Evolutionary conservation across 352 stramenopile genomes (phyloP).

Genomic region (Globisporangium heterothallicum): DNA sequence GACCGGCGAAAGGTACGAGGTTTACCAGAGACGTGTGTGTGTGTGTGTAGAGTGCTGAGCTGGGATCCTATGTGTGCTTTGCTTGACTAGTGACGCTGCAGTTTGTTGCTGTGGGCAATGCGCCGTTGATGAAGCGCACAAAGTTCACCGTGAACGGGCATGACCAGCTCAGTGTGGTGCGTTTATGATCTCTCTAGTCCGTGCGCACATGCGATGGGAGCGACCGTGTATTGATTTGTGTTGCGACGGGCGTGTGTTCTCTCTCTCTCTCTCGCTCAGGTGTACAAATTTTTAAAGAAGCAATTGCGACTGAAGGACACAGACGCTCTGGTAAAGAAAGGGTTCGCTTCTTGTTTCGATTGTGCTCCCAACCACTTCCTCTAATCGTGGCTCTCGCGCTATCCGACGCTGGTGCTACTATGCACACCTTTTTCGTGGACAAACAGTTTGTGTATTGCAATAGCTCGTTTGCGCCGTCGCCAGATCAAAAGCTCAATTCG

Average conservation of each 20-base stretch:
- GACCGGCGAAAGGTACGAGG: slow-evolving; percentile 13
- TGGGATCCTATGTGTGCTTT: not conserved
- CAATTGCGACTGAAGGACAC: slow-evolving; percentile 72
- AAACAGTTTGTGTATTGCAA: slow-evolving; percentile 90
- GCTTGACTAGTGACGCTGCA: slow-evolving; percentile 68
- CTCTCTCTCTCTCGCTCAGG: slow-evolving; percentile 18
- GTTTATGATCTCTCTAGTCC: slow-evolving; percentile 1
- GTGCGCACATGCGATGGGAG: not conserved
- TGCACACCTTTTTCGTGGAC: not conserved
- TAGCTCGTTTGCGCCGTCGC: slow-evolving; percentile 79
- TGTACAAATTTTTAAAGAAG: slow-evolving; percentile 85
- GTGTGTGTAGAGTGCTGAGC: not conserved
- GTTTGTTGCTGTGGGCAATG: slow-evolving; percentile 75
- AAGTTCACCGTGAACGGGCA: slow-evolving; percentile 81
- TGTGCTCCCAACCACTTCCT: not conserved
- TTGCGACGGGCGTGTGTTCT: not conserved
- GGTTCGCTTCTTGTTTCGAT: not conserved
- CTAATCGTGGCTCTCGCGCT: not conserved
- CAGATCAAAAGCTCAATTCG: slow-evolving; percentile 70
- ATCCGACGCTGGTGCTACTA: too few species aligned
- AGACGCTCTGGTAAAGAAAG: slow-evolving; percentile 66
- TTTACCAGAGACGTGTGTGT: too few species aligned
- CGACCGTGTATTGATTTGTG: not conserved
- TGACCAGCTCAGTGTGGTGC: slow-evolving; percentile 71
- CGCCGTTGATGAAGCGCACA: slow-evolving; percentile 82